Evolutionary conservation across 306 rosid species (phyloP), one percentile per base, ranked within the genome.

Genomic region (Vigna nakashimae): DNA sequence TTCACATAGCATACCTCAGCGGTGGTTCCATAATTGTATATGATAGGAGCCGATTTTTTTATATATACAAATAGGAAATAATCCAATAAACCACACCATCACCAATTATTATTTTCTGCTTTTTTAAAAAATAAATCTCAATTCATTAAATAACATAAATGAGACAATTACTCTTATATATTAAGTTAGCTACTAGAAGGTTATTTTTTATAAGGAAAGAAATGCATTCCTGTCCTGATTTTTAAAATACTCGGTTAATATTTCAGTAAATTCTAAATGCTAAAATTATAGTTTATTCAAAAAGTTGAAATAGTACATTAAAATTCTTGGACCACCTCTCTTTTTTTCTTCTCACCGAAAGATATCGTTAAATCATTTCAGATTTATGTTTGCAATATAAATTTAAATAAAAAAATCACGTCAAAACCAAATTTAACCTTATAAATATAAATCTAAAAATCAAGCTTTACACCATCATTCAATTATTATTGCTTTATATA

Each of bases 11-110:
- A 69, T 68, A 58, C 32, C 40, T 51, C 16, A 43, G 73, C 32
- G 73, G 42, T 65, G 46, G 53, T 80, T 81, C 78, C 82, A 78
- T 76, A 78, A 69, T 77, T 74, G 82, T 73, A 32, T 40, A 24
- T 56, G 69, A 53, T 45, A 55, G 64, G 75, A 55, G 73, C 58
- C 79, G 55, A 5, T 34, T 45, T 65, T 30, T 53, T 68, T 42
- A 20, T 7, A 63, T 17, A 60, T 62, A 38, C 3, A 20, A 36
- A 13, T 10, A 20, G 34, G 28, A 67, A 53, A 66, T 16, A 32
- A 52, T 22, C 52, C 57, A 76, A 65, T 49, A 50, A 18, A 34
- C 6, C 48, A 60, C 49, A 46, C 30, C 60, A 9, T 45, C 51
- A 4, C 40, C 66, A 24, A 43, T 59, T n/a, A 9, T 28, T 12